Evolutionary conservation across 1,139 yeast genomes (phyloP).

Genomic region (Diutina siamensis): DNA sequence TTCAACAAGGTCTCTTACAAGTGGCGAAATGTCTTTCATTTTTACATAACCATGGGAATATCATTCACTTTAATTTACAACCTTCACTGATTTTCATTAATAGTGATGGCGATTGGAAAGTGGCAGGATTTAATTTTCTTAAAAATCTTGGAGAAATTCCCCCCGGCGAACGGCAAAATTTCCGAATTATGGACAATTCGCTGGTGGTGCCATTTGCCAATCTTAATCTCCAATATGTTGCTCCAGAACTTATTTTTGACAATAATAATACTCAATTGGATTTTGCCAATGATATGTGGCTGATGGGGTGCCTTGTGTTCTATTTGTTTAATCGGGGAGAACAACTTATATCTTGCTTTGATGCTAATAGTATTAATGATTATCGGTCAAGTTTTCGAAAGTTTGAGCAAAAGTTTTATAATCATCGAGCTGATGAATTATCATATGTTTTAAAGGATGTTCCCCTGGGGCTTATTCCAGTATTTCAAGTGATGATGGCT

Average conservation of each 20-base stretch:
- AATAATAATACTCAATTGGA: slow-evolving; percentile 35
- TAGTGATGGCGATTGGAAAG: slow-evolving; percentile 88
- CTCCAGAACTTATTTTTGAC: slow-evolving; percentile 58
- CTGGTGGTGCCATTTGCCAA: slow-evolving; percentile 73
- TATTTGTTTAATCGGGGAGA: slow-evolving; percentile 48
- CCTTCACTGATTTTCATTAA: slow-evolving; percentile 72
- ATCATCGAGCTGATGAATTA: slow-evolving; percentile 34
- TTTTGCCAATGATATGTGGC: slow-evolving; percentile 70
- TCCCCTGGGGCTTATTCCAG: slow-evolving; percentile 23
- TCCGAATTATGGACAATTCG: slow-evolving; percentile 52
- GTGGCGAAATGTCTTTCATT: slow-evolving; percentile 70
- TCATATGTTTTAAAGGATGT: slow-evolving; percentile 33
- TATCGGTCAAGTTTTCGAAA: slow-evolving; percentile 36
- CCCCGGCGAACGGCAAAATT: slow-evolving; percentile 39
- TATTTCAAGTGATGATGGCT: slow-evolving; percentile 27
- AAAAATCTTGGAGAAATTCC: slow-evolving; percentile 41
- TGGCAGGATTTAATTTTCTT: slow-evolving; percentile 64
- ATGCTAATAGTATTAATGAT: slow-evolving; percentile 34
- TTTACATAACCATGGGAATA: slow-evolving; percentile 64
- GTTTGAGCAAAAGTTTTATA: slow-evolving; percentile 29
- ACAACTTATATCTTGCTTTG: slow-evolving; percentile 34
- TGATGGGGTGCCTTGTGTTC: slow-evolving; percentile 64
- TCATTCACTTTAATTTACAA: slow-evolving; percentile 67
- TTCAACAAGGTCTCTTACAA: slow-evolving; percentile 81
- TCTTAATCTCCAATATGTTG: slow-evolving; percentile 56